These are phyloP conservation scores for Xylariaceae sp. DNA, from an alignment of 2,329 filamentous ascomycete genomes.

Conservation along the genomic window DNA sequence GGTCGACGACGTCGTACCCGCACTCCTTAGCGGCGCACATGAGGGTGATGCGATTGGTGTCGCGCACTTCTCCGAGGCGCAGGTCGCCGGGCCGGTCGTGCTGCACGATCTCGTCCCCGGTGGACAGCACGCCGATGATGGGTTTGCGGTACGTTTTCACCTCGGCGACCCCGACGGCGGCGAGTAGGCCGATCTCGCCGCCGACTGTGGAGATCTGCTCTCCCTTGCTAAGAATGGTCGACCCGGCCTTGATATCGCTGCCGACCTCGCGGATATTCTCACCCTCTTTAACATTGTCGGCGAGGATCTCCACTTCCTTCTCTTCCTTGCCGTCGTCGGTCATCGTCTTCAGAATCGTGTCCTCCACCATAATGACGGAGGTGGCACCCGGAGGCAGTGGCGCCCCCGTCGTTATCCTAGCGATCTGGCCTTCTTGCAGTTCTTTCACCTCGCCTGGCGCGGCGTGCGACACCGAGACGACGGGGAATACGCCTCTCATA, in stretches of 20 bases:
- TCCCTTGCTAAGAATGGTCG: constrained; percentile 73
- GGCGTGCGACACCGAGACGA: constrained; percentile 85
- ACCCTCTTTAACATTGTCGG: constrained; percentile 70
- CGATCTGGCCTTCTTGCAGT: constrained; percentile 74
- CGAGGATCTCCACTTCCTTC: constrained; percentile 83
- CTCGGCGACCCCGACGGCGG: constrained; percentile 75
- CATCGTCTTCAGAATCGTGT: constrained; percentile 75
- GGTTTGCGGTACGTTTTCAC: constrained; percentile 77
- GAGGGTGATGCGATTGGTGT: constrained; percentile 89
- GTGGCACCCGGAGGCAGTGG: constrained; percentile 87
- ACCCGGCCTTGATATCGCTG: constrained; percentile 75
- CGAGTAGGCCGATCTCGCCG: constrained; percentile 87
- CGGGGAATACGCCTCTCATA: constrained; percentile 80
- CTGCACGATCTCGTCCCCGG: constrained; percentile 89
- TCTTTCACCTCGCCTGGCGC: constrained; percentile 67
- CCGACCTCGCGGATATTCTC: constrained; percentile 93
- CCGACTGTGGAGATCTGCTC: constrained; percentile 84
- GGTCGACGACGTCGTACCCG: constrained; percentile 79
- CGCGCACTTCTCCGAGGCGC: constrained; percentile 81
- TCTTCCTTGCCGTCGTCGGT: constrained; percentile 85
- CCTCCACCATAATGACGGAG: constrained; percentile 95
- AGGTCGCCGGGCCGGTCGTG: constrained; percentile 67
- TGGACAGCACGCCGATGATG: constrained; percentile 84
- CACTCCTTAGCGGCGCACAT: constrained; percentile 74
- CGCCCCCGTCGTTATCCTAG: constrained; percentile 92